Conservation (phyloP, 129 eudicot genomes). For the Centaurea solstitialis region DNA sequence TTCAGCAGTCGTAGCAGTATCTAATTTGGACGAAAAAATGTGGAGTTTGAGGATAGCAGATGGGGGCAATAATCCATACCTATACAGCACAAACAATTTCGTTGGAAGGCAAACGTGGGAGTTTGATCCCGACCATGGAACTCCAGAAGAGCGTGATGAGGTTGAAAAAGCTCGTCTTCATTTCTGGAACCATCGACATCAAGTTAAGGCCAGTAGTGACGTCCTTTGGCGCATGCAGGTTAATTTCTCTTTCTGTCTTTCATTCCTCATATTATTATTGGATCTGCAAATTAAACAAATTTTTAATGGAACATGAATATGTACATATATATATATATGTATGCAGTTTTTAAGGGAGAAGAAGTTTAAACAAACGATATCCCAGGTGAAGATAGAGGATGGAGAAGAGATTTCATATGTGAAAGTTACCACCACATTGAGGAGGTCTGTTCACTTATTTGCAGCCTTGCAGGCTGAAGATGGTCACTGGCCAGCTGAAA, state of each 20-base stretch:
- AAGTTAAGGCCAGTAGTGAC: slow-evolving; percentile 17
- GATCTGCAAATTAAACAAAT: no score
- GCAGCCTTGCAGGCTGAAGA: slow-evolving; percentile 66
- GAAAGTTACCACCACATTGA: slow-evolving; percentile 41
- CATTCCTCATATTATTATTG: no score
- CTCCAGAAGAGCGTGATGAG: slow-evolving; percentile 21
- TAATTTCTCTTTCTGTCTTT: neutral
- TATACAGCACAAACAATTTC: slow-evolving; percentile 12
- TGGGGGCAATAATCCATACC: slow-evolving; percentile 4
- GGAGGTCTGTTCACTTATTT: slow-evolving; percentile 48
- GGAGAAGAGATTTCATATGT: slow-evolving; percentile 64
- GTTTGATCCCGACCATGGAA: slow-evolving; percentile 26
- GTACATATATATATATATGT: no score
- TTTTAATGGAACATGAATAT: neutral
- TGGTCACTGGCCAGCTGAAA: slow-evolving; percentile 91
- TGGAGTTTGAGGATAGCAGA: slow-evolving; percentile 29
- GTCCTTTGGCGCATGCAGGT: slow-evolving; percentile 29
- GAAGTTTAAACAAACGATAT: neutral
- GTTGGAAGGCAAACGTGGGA: slow-evolving; percentile 32
- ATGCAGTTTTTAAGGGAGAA: neutral
- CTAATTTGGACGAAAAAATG: slow-evolving; percentile 3
- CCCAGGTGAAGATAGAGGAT: slow-evolving; percentile 51
- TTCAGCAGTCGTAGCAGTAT: no score
- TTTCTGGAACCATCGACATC: slow-evolving; percentile 13
- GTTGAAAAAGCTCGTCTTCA: slow-evolving; percentile 25